Evolutionary conservation across 192 early-diverging fungal species (phyloP).

Genomic region (Entomortierella chlamydospora): DNA sequence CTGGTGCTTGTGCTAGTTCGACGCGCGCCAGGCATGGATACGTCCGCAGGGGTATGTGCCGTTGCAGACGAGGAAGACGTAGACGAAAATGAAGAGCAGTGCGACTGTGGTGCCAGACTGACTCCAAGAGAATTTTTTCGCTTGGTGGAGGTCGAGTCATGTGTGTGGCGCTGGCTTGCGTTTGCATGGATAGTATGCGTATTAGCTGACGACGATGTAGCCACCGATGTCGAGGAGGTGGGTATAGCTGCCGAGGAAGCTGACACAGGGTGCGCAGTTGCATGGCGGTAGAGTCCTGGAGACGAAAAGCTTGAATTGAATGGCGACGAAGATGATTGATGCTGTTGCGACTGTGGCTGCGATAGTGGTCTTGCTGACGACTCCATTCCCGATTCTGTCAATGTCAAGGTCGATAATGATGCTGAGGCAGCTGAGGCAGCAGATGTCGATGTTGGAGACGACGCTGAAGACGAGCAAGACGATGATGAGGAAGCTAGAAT

Average conservation of each 20-base stretch:
- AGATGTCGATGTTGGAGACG: conserved; percentile 25
- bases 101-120: conserved; percentile 6
- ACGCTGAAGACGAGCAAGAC: conserved; percentile 13
- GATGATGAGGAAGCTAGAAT: conserved; percentile 13
- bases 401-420: conserved; percentile 34
- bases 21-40: conserved; percentile 36
- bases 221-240: conserved; percentile 9
- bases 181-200: conserved; percentile 13
- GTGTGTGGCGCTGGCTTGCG: conserved; percentile 10
- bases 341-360: conserved; percentile 10
- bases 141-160: conserved; percentile 34
- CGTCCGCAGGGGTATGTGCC: conserved; percentile 12
- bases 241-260: conserved; percentile 5
- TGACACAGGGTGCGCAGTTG: conserved; percentile 7
- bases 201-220: background rate
- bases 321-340: conserved; percentile 6
- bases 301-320: conserved; percentile 10
- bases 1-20: conserved; percentile 46
- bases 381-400: conserved; percentile 31
- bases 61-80: conserved; percentile 10
- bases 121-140: conserved; percentile 47
- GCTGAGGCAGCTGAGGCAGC: conserved; percentile 49
- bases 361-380: conserved; percentile 3
- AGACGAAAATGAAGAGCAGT: conserved; percentile 38
- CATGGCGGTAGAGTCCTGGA: conserved; percentile 14